Evolutionary conservation across 73 alveolate genomes (phyloP).

Genomic region (Blepharisma stoltei): DNA sequence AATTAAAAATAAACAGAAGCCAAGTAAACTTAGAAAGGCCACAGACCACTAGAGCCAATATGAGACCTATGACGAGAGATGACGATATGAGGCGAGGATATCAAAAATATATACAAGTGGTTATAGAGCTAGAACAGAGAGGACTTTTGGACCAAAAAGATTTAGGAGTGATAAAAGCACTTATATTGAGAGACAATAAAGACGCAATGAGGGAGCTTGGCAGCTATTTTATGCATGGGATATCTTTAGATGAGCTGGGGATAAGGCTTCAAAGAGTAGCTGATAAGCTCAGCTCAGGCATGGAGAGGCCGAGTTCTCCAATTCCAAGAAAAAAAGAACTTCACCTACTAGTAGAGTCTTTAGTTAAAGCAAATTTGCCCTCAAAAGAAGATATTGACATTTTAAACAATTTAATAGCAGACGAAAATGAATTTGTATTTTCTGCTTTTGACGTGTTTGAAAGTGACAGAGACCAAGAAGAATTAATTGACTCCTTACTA

Average conservation of each 20-base stretch:
- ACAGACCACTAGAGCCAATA: neutral
- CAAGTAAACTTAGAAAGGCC: constrained; percentile 1
- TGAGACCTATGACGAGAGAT: no score
- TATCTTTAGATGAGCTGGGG: constrained; percentile 43
- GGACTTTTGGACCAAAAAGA: constrained; percentile 35
- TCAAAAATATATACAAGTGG: constrained; percentile 36
- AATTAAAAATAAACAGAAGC: neutral
- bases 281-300: constrained; percentile 32
- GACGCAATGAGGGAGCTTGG: constrained; percentile 46
- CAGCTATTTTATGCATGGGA: constrained; percentile 31
- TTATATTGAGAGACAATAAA: constrained; percentile 42
- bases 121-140: constrained; percentile 37
- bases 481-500: constrained; percentile 46
- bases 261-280: constrained; percentile 42
- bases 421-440: constrained; percentile 53
- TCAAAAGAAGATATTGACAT: constrained; percentile 49
- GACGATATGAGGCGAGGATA: neutral
- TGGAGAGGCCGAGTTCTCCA: constrained; percentile 60
- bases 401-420: constrained; percentile 43
- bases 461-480: constrained; percentile 56
- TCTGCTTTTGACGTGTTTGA: constrained; percentile 63
- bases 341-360: constrained; percentile 27
- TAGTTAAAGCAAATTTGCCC: constrained; percentile 34
- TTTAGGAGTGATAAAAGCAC: constrained; percentile 39
- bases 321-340: constrained; percentile 48